Evolutionary conservation across 352 stramenopile species (phyloP).

Genomic region (Phytophthora cactorum): DNA sequence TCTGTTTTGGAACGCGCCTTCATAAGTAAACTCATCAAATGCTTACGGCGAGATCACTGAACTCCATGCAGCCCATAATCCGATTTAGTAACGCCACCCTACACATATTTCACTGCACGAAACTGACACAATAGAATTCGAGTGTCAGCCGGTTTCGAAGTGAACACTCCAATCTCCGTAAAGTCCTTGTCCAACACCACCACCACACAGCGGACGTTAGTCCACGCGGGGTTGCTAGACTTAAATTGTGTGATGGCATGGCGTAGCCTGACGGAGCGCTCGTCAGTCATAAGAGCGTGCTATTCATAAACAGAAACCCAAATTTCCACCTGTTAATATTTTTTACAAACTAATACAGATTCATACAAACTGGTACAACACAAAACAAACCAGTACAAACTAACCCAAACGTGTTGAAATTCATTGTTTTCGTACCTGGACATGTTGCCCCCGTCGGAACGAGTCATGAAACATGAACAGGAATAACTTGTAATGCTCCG

Average conservation of each 20-base stretch:
- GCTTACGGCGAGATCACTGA: neutral
- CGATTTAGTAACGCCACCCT: neutral
- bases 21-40: neutral
- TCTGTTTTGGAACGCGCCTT: neutral
- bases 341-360: neutral
- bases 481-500: conserved; percentile 14
- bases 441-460: conserved; percentile 8
- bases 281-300: neutral
- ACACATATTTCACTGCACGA: conserved; percentile 9
- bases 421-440: neutral
- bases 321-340: too few species aligned
- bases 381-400: neutral
- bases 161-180: conserved; percentile 12
- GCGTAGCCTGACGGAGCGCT: conserved; percentile 1
- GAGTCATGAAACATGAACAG: conserved; percentile 19
- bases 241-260: conserved; percentile 5
- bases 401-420: neutral
- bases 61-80: conserved; percentile 1
- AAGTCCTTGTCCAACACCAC: conserved; percentile 19
- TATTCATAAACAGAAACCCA: neutral
- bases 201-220: conserved; percentile 1
- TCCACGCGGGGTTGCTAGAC: neutral
- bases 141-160: conserved; percentile 1
- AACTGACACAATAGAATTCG: conserved; percentile 16
- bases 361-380: neutral